Evolutionary conservation across 768 basidiomycete genomes (phyloP).

Genomic region (Trametes gibbosa): DNA sequence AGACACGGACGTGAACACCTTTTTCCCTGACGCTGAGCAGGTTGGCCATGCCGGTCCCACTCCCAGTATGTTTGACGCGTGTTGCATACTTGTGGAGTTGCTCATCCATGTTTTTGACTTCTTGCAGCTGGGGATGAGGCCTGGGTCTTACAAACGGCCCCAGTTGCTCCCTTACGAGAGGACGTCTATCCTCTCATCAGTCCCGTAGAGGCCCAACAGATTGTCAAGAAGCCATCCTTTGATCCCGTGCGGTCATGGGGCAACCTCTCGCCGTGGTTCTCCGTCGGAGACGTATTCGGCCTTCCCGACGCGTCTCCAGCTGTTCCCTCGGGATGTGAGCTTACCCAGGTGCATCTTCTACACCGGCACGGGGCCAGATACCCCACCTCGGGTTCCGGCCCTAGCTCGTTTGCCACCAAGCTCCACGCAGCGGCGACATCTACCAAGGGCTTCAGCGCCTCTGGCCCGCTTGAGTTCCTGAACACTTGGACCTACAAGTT

Average conservation of each 20-base stretch:
- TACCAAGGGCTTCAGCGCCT: slow-evolving; percentile 29
- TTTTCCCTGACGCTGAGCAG: slow-evolving; percentile 41
- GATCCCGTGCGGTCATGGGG: slow-evolving; percentile 46
- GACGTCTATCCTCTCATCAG: slow-evolving; percentile 42
- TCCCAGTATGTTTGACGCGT: slow-evolving; percentile 35
- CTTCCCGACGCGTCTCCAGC: slow-evolving; percentile 44
- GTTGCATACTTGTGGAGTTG: neutral
- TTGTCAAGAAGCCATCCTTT: slow-evolving; percentile 37
- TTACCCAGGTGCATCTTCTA: slow-evolving; percentile 43
- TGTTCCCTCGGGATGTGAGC: slow-evolving; percentile 45
- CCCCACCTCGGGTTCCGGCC: slow-evolving; percentile 33
- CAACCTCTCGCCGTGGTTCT: slow-evolving; percentile 50
- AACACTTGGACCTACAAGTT: slow-evolving; percentile 47
- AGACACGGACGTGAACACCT: slow-evolving; percentile 30
- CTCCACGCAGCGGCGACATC: slow-evolving; percentile 24
- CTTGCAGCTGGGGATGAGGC: slow-evolving; percentile 29
- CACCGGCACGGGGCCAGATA: slow-evolving; percentile 46
- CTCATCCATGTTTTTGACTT: neutral
- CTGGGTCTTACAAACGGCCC: slow-evolving; percentile 32
- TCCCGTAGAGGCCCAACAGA: slow-evolving; percentile 30
- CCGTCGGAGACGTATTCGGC: slow-evolving; percentile 44
- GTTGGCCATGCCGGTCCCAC: slow-evolving; percentile 50
- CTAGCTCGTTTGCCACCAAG: slow-evolving; percentile 28
- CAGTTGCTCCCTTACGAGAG: slow-evolving; percentile 36
- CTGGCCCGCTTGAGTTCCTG: slow-evolving; percentile 40